Conservation (phyloP, 305 asterid genomes). For the Fraxinus velutina region DNA sequence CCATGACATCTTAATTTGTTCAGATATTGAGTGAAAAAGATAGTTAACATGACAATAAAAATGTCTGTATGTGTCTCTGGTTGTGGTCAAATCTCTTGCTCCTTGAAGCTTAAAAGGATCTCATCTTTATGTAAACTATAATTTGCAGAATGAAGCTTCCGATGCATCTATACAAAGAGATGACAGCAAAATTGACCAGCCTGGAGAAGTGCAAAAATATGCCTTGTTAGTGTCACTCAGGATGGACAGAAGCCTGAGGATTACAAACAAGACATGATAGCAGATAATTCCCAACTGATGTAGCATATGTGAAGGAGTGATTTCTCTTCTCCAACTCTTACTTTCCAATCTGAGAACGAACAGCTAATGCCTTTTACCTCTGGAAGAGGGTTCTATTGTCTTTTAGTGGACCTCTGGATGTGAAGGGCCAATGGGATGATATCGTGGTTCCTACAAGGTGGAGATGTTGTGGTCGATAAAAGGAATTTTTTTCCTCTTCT, state of each 20-base stretch:
- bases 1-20: background rate
- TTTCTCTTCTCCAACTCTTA: background rate
- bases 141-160: background rate
- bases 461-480: background rate
- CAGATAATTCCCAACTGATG: background rate
- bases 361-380: background rate
- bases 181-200: background rate
- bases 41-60: background rate
- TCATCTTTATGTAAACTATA: background rate
- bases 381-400: background rate
- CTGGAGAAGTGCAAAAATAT: background rate
- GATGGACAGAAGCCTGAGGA: background rate
- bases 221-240: background rate
- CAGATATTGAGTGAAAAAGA: background rate
- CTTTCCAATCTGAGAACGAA: background rate
- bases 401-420: background rate
- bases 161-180: background rate
- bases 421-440: background rate
- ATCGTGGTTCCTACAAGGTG: background rate
- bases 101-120: background rate
- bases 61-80: background rate
- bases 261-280: background rate
- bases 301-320: background rate
- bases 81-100: background rate
- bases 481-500: background rate